These are phyloP conservation scores for Dioszegia hungarica DNA, from an alignment of 768 basidiomycete species.

Conservation along the genomic window DNA sequence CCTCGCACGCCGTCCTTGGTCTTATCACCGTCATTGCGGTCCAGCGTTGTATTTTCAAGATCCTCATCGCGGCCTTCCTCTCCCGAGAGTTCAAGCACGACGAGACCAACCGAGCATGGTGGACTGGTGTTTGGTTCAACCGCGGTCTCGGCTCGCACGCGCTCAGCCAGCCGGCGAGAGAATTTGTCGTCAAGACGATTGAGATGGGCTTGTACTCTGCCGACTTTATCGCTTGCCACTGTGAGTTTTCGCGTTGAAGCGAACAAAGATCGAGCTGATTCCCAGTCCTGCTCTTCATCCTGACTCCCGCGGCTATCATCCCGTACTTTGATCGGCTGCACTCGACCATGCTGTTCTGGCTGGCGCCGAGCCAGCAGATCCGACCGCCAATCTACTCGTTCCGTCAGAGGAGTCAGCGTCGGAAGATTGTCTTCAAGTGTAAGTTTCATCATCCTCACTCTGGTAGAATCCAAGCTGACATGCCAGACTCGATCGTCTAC, in stretches of 20 bases:
- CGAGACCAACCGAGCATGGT: conserved; percentile 97
- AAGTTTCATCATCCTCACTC: conserved; percentile 13
- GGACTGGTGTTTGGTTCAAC: conserved; percentile 92
- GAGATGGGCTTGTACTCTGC: conserved; percentile 94
- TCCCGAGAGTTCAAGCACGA: conserved; percentile 99
- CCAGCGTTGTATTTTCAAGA: conserved; percentile 87
- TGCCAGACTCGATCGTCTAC: conserved; percentile 68
- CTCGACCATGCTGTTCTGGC: conserved; percentile 89
- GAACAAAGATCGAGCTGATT: background rate
- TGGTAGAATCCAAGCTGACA: background rate
- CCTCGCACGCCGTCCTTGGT: conserved; percentile 87
- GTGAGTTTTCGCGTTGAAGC: conserved; percentile 12
- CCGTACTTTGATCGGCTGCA: conserved; percentile 91
- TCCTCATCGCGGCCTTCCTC: conserved; percentile 86
- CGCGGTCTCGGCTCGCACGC: conserved; percentile 83
- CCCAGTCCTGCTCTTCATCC: conserved; percentile 72
- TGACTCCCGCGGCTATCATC: conserved; percentile 79
- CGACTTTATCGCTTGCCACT: conserved; percentile 63
- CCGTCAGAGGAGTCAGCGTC: conserved; percentile 81
- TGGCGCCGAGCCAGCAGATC: conserved; percentile 52
- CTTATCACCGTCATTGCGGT: conserved; percentile 81
- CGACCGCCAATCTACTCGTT: conserved; percentile 74
- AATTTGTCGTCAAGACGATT: conserved; percentile 96
- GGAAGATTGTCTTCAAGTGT: conserved; percentile 67
- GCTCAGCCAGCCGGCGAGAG: conserved; percentile 96